These are phyloP conservation scores for Austroboletus eburneus DNA, from an alignment of 768 basidiomycete genomes.

Conservation along the genomic window DNA sequence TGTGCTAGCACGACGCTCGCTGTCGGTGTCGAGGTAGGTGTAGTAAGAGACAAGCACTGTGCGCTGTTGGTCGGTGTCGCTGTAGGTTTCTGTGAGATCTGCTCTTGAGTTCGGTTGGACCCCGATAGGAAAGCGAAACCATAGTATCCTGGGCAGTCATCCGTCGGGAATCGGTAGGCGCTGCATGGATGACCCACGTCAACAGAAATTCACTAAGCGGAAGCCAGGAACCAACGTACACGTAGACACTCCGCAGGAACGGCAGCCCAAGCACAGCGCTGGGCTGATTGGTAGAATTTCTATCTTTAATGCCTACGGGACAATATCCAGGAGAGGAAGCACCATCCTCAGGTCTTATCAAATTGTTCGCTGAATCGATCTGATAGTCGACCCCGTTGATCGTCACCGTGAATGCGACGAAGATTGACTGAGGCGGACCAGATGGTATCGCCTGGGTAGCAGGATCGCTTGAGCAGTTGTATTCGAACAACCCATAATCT, in stretches of 20 bases:
- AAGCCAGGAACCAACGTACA: slow-evolving; percentile 16
- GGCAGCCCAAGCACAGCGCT: slow-evolving; percentile 21
- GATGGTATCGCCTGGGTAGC: background rate
- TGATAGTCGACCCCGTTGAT: slow-evolving; percentile 33
- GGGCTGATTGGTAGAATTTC: slow-evolving; percentile 9
- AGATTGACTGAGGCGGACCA: slow-evolving; percentile 11
- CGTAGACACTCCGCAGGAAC: slow-evolving; percentile 30
- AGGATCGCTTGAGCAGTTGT: slow-evolving; percentile 13
- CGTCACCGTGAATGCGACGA: slow-evolving; percentile 22
- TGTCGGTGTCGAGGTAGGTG: slow-evolving; percentile 28
- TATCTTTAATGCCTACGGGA: slow-evolving; percentile 21
- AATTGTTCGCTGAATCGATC: slow-evolving; percentile 22
- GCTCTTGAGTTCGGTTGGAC: slow-evolving; percentile 23
- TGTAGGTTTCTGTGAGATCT: slow-evolving; percentile 27
- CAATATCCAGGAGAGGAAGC: slow-evolving; percentile 3
- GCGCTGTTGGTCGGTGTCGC: slow-evolving; percentile 25
- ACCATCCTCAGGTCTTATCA: slow-evolving; percentile 12
- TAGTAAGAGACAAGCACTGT: slow-evolving; percentile 21
- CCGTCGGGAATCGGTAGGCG: slow-evolving; percentile 32
- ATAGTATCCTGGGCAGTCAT: slow-evolving; percentile 27
- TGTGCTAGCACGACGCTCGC: slow-evolving; percentile 15
- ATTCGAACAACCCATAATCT: slow-evolving; percentile 1
- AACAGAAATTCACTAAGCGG: no score
- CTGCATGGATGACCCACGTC: slow-evolving; percentile 6
- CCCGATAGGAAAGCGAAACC: slow-evolving; percentile 30